phyloP scores from a whole-genome alignment of 208 protist species.

The Wallacemonas sp. region DNA sequence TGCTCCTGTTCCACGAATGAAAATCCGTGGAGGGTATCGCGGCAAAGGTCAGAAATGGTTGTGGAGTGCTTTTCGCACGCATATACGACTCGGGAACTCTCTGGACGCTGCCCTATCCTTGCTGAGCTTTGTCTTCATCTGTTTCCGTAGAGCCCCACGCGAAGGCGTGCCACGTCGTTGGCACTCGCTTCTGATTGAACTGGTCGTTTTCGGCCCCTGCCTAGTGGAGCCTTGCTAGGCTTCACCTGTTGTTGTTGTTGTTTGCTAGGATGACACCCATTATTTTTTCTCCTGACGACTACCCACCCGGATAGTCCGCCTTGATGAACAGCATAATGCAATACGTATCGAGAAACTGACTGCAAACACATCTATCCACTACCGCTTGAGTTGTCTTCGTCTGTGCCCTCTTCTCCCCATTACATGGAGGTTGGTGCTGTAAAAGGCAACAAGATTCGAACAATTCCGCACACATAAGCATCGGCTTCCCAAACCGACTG shows the following conservation, averaged over 20 bases:
- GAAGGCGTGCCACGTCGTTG: conserved; percentile 11
- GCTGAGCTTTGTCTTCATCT: conserved; percentile 39
- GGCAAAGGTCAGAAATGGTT: neutral
- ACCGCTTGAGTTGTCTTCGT: conserved; percentile 12
- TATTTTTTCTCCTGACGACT: neutral
- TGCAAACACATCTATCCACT: neutral
- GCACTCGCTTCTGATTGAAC: neutral
- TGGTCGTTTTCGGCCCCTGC: too few species aligned
- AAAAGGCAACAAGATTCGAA: conserved; percentile 8
- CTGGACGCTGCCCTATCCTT: conserved; percentile 31
- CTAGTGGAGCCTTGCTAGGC: too few species aligned
- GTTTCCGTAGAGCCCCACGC: conserved; percentile 22
- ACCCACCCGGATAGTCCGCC: neutral
- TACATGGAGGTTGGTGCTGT: conserved; percentile 9
- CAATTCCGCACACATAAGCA: neutral
- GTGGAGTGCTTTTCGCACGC: neutral
- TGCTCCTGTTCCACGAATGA: conserved; percentile 11
- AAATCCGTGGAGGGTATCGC: conserved; percentile 2
- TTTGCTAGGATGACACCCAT: conserved; percentile 7
- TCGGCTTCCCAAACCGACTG: neutral
- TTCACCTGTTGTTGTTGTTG: too few species aligned
- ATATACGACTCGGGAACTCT: conserved; percentile 34
- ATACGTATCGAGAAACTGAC: conserved; percentile 69
- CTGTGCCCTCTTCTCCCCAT: conserved; percentile 19
- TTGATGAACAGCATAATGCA: conserved; percentile 34